Percentiles rank a stretch among this genome's conserved stretches.
phyloP scores from a whole-genome alignment of 495 filamentous ascomycete species.

The Cercophora scortea region DNA sequence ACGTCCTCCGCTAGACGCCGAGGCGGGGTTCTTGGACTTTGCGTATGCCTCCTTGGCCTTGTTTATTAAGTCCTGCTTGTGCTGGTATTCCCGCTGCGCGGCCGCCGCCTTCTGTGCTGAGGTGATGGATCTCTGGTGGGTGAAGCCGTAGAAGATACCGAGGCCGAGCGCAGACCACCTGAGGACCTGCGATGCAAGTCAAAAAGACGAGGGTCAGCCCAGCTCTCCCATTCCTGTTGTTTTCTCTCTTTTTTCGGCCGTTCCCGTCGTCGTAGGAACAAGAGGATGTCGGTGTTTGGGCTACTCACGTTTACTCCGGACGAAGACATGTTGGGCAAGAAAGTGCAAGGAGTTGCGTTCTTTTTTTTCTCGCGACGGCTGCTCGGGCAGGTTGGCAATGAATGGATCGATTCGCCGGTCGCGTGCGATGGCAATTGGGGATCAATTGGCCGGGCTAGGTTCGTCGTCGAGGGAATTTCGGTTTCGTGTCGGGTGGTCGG shows the following conservation, averaged over 20 bases:
- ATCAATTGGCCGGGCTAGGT: slow-evolving; percentile 17
- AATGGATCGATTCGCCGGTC: slow-evolving; percentile 3
- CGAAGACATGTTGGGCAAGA: slow-evolving; percentile 37
- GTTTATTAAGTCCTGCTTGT: slow-evolving; percentile 79
- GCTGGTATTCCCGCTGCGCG: slow-evolving; percentile 70
- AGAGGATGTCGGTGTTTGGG: neutral
- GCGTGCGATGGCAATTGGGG: slow-evolving; percentile 14
- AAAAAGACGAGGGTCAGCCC: no score
- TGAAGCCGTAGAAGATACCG: slow-evolving; percentile 87
- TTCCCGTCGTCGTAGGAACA: no score
- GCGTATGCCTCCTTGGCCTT: slow-evolving; percentile 86
- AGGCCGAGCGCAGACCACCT: slow-evolving; percentile 84
- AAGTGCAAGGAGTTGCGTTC: neutral
- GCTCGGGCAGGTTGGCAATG: neutral
- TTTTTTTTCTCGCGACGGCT: slow-evolving; percentile 2
- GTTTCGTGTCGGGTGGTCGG: slow-evolving; percentile 7
- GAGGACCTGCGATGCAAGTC: slow-evolving; percentile 59
- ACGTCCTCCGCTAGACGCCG: slow-evolving; percentile 53
- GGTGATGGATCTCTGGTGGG: slow-evolving; percentile 73
- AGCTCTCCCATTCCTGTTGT: no score
- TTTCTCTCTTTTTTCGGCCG: neutral
- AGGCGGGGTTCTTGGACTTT: slow-evolving; percentile 63
- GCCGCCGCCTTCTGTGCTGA: slow-evolving; percentile 55
- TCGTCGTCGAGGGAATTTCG: slow-evolving; percentile 17
- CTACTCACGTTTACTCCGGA: slow-evolving; percentile 56